Percentiles rank a stretch among this genome's conserved stretches.
These are phyloP conservation scores for Blumeriella jaapii DNA, from an alignment of 2,329 filamentous ascomycete species.

Conservation along the genomic window DNA sequence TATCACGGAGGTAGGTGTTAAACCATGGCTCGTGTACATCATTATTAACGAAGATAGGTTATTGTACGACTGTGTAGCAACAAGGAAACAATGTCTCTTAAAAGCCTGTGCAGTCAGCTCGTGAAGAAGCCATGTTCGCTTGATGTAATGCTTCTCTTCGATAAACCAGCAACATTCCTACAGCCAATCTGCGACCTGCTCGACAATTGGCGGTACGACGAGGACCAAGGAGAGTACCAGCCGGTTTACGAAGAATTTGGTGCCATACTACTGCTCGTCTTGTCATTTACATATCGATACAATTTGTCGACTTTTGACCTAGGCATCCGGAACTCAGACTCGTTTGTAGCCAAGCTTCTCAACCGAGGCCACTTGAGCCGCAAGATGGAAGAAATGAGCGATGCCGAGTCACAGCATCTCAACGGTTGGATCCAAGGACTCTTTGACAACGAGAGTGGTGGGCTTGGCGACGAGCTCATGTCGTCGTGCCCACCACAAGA, in stretches of 20 bases:
- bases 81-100: slow-evolving; percentile 72
- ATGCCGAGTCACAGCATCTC: slow-evolving; percentile 52
- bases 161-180: slow-evolving; percentile 56
- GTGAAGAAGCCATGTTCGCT: slow-evolving; percentile 59
- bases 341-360: slow-evolving; percentile 58
- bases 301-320: slow-evolving; percentile 53
- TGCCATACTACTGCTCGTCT: slow-evolving; percentile 58
- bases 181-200: slow-evolving; percentile 64
- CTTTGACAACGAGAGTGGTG: slow-evolving; percentile 62
- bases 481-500: slow-evolving; percentile 72
- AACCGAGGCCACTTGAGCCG: slow-evolving; percentile 46
- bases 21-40: neutral
- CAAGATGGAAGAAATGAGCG: slow-evolving; percentile 46
- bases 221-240: slow-evolving; percentile 75
- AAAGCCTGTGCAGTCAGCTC: slow-evolving; percentile 61
- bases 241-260: slow-evolving; percentile 81
- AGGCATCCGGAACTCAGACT: slow-evolving; percentile 45
- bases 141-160: slow-evolving; percentile 67
- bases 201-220: slow-evolving; percentile 71
- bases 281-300: slow-evolving; percentile 69
- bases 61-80: slow-evolving; percentile 57
- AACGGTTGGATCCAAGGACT: slow-evolving; percentile 67
- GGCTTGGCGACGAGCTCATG: slow-evolving; percentile 70
- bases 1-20: slow-evolving; percentile 45
- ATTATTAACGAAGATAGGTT: slow-evolving; percentile 35